These are phyloP conservation scores for Pisolithus microcarpus DNA, from an alignment of 768 basidiomycete species.

Conservation along the genomic window DNA sequence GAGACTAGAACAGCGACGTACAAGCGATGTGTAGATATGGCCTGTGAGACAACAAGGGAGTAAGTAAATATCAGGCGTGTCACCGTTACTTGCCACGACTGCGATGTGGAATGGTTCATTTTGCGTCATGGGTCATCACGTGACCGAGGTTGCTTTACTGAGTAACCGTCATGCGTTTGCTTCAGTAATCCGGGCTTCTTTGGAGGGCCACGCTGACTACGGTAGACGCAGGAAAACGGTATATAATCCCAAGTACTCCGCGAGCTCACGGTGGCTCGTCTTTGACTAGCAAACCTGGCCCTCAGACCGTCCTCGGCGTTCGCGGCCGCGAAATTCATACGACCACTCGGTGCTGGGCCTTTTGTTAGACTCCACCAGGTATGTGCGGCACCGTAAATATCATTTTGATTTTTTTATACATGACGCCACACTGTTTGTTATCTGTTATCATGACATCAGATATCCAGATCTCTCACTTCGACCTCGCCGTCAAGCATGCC, in stretches of 20 bases:
- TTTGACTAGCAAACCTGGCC: constrained; percentile 8
- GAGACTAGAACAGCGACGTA: too few relatives aligned
- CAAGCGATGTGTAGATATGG: too few relatives aligned
- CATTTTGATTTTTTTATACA: not conserved
- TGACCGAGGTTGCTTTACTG: too few relatives aligned
- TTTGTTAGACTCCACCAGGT: constrained; percentile 23
- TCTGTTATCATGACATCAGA: constrained; percentile 27
- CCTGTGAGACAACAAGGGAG: too few relatives aligned
- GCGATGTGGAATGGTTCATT: too few relatives aligned
- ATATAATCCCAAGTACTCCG: not conserved
- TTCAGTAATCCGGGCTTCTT: not conserved
- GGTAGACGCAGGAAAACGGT: not conserved
- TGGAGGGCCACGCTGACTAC: not conserved
- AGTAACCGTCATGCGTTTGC: too few relatives aligned
- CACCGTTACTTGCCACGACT: too few relatives aligned
- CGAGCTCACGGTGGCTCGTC: not conserved
- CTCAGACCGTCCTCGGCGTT: constrained; percentile 3
- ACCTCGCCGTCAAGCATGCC: constrained; percentile 51
- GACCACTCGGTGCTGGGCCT: constrained; percentile 4
- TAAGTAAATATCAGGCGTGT: too few relatives aligned
- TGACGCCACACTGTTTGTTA: constrained; percentile 22
- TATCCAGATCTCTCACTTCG: constrained; percentile 39
- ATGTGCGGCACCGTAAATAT: not conserved
- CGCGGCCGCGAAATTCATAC: constrained; percentile 10
- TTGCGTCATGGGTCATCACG: too few relatives aligned